A percentile compares a stretch with the other conserved stretches of the same genome.
Conservation (phyloP, 2,329 filamentous ascomycete genomes). For the Domatiomyces globalis region DNA sequence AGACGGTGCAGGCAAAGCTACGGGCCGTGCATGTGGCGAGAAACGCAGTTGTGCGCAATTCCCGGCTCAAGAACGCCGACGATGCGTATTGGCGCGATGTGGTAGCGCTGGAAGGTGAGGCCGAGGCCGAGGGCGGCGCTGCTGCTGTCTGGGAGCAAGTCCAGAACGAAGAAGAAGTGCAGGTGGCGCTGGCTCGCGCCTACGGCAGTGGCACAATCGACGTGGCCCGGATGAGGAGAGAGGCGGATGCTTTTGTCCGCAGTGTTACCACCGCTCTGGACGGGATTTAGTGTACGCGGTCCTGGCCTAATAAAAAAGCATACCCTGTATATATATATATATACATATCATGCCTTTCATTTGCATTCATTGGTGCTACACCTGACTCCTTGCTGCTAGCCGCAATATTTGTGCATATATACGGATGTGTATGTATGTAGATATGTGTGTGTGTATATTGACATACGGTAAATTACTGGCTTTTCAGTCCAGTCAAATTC, state of each 20-base stretch:
- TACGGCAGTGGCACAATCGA: constrained; percentile 41
- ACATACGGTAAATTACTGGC: no score
- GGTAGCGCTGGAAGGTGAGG: constrained; percentile 44
- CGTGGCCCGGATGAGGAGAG: constrained; percentile 28
- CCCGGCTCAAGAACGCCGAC: constrained; percentile 49
- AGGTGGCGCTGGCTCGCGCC: constrained; percentile 53
- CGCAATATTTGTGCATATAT: no score
- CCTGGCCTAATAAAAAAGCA: background rate
- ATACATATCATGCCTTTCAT: background rate
- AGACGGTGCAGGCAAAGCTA: constrained; percentile 50
- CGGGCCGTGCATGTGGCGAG: constrained; percentile 60
- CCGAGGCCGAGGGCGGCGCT: constrained; percentile 39
- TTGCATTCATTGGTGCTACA: background rate
- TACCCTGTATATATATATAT: background rate
- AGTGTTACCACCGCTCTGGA: constrained; percentile 29
- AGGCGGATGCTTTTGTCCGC: constrained; percentile 31
- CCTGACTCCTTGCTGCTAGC: background rate
- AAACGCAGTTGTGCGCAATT: constrained; percentile 66
- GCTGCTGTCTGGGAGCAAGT: constrained; percentile 45
- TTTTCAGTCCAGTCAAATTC: no score
- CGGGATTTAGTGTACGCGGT: background rate
- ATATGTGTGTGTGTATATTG: no score
- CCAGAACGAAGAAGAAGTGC: constrained; percentile 55
- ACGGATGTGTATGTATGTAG: no score
- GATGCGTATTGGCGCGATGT: constrained; percentile 57